phyloP scores from a whole-genome alignment of 2,329 filamentous ascomycete genomes.

The Tolypocladium tundrense region DNA sequence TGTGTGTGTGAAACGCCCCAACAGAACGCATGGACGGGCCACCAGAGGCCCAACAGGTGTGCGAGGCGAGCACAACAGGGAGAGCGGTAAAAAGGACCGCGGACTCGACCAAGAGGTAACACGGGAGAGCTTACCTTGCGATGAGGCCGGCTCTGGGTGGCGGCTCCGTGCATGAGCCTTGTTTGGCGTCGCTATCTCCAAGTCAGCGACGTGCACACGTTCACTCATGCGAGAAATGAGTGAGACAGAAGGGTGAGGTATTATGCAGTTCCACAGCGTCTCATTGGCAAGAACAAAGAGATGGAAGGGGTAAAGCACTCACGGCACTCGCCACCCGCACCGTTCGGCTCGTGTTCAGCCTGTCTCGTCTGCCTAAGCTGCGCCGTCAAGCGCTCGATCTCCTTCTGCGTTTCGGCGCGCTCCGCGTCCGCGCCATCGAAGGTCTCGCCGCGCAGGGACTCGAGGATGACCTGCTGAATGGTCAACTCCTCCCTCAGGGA shows the following conservation, averaged over 20 bases:
- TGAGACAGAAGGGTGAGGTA: background rate
- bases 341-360: background rate
- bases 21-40: background rate
- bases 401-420: conserved; percentile 12
- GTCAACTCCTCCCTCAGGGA: conserved; percentile 29
- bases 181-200: background rate
- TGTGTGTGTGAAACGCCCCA: background rate
- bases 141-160: background rate
- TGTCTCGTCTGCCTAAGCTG: conserved; percentile 8
- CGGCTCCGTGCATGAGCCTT: background rate
- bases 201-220: background rate
- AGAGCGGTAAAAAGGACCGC: background rate
- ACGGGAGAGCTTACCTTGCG: background rate
- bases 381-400: conserved; percentile 22
- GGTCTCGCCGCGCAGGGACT: conserved; percentile 22
- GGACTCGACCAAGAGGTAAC: background rate
- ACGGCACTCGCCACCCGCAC: background rate
- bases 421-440: conserved; percentile 19
- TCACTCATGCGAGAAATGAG: background rate
- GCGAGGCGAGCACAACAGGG: background rate
- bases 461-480: conserved; percentile 31
- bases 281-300: background rate
- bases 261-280: background rate
- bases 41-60: background rate
- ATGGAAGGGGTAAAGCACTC: background rate